A percentile compares a stretch with the other conserved stretches of the same genome.
Conservation (phyloP, 2,329 filamentous ascomycete genomes). For the Bipolaris sorokiniana region DNA sequence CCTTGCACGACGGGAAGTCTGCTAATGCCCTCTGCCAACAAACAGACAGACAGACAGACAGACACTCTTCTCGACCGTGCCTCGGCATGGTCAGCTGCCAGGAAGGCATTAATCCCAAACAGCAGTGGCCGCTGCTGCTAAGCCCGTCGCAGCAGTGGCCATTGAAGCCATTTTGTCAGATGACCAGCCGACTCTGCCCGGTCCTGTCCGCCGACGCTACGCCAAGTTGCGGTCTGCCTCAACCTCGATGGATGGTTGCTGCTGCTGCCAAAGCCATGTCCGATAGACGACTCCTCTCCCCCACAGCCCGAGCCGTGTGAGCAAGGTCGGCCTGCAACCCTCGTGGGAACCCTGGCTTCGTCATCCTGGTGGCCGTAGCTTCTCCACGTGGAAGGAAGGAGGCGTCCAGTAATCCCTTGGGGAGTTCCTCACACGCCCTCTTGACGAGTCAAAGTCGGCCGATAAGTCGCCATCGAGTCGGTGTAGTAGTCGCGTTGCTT, state of each 20-base stretch:
- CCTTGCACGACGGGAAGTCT: slow-evolving; percentile 21
- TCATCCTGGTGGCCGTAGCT: slow-evolving; percentile 11
- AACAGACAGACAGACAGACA: neutral
- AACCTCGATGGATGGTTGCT: slow-evolving; percentile 18
- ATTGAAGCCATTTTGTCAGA: slow-evolving; percentile 16
- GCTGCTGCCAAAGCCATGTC: slow-evolving; percentile 8
- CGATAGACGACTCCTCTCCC: slow-evolving; percentile 20
- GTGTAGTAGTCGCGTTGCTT: slow-evolving; percentile 27
- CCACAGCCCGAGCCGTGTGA: slow-evolving; percentile 22
- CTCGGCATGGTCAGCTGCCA: slow-evolving; percentile 26
- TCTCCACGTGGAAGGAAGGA: slow-evolving; percentile 27
- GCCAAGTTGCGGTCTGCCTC: slow-evolving; percentile 30
- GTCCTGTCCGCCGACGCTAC: slow-evolving; percentile 24
- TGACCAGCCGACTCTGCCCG: slow-evolving; percentile 29
- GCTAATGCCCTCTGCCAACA: slow-evolving; percentile 8
- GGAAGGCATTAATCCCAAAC: slow-evolving; percentile 19
- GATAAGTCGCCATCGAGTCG: slow-evolving; percentile 28
- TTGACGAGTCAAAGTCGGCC: slow-evolving; percentile 18
- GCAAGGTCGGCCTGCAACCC: slow-evolving; percentile 11
- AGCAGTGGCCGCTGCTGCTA: slow-evolving; percentile 18
- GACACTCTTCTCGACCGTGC: slow-evolving; percentile 3
- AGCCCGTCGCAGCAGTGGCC: slow-evolving; percentile 11
- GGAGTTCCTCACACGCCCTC: slow-evolving; percentile 6
- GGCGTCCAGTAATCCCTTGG: slow-evolving; percentile 13
- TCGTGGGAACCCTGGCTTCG: slow-evolving; percentile 19